These are phyloP conservation scores for Orbilia quercus DNA, from an alignment of 2,329 filamentous ascomycete species.

Conservation along the genomic window DNA sequence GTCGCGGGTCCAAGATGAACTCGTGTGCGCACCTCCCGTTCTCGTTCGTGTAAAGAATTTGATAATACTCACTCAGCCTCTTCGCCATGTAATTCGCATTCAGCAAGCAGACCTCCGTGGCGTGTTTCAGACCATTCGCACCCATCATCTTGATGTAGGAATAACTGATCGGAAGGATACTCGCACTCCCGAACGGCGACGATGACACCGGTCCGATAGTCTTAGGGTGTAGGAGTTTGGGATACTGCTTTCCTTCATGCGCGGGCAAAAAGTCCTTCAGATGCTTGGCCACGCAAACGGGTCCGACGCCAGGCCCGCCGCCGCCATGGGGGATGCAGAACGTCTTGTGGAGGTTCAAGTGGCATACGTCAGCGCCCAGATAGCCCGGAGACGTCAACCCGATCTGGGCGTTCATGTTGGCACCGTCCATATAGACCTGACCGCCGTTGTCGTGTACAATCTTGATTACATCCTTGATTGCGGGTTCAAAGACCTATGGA, in stretches of 20 bases:
- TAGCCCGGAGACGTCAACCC: constrained; percentile 93
- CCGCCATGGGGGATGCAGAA: constrained; percentile 98
- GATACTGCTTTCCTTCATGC: constrained; percentile 68
- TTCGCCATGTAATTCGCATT: constrained; percentile 97
- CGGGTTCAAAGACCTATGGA: constrained; percentile 78
- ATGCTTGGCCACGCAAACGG: constrained; percentile 88
- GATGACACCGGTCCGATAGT: constrained; percentile 80
- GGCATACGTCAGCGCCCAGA: constrained; percentile 95
- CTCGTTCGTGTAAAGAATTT: constrained; percentile 91
- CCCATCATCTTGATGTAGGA: constrained; percentile 96
- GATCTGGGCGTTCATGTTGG: constrained; percentile 98
- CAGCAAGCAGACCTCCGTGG: constrained; percentile 90
- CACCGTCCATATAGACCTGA: constrained; percentile 98
- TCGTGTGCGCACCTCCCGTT: constrained; percentile 92
- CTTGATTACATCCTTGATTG: constrained; percentile 84
- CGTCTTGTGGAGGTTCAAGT: constrained; percentile 97
- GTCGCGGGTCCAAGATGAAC: constrained; percentile 90
- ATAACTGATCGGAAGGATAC: constrained; percentile 93
- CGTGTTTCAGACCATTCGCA: constrained; percentile 81
- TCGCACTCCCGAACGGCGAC: constrained; percentile 86
- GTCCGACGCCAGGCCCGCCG: constrained; percentile 91
- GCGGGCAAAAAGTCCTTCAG: constrained; percentile 80
- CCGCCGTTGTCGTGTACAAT: constrained; percentile 88
- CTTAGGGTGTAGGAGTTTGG: constrained; percentile 66
- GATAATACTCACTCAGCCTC: constrained; percentile 84